phyloP scores from a whole-genome alignment of 352 stramenopile species.

The Phytophthora megakarya region DNA sequence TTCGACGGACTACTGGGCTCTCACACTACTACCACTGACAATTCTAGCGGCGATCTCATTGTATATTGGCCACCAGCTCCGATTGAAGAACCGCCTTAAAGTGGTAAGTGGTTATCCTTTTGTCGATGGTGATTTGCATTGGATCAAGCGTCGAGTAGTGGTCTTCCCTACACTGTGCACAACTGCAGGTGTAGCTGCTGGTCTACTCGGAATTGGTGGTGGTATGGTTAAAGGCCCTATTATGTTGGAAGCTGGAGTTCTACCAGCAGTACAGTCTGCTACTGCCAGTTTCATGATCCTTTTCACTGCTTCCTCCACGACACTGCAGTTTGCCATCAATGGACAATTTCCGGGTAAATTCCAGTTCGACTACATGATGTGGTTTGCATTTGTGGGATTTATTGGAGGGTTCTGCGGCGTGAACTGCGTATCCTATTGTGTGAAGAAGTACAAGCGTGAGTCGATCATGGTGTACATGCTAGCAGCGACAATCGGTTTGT shows the following conservation, averaged over 20 bases:
- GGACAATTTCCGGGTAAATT: slow-evolving; percentile 71
- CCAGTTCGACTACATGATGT: slow-evolving; percentile 90
- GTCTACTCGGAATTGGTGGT: slow-evolving; percentile 94
- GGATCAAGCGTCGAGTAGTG: slow-evolving; percentile 85
- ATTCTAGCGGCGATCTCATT: slow-evolving; percentile 60
- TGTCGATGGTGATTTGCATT: slow-evolving; percentile 93
- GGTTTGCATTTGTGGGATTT: slow-evolving; percentile 91
- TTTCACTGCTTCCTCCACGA: slow-evolving; percentile 92
- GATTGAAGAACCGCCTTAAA: slow-evolving; percentile 61
- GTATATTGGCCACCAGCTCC: slow-evolving; percentile 50
- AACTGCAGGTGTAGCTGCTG: slow-evolving; percentile 93
- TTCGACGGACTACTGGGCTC: slow-evolving; percentile 89
- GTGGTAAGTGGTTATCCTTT: slow-evolving; percentile 71
- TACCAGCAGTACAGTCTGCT: slow-evolving; percentile 85
- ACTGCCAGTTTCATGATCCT: slow-evolving; percentile 92
- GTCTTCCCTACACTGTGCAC: slow-evolving; percentile 92
- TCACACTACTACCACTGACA: slow-evolving; percentile 83
- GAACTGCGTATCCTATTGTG: slow-evolving; percentile 82
- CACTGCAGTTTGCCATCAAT: slow-evolving; percentile 80
- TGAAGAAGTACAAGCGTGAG: slow-evolving; percentile 89
- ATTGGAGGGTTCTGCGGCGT: slow-evolving; percentile 73
- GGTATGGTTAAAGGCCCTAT: slow-evolving; percentile 97
- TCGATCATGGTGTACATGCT: slow-evolving; percentile 80
- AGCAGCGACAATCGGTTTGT: slow-evolving; percentile 68
- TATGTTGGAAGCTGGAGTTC: slow-evolving; percentile 97